Evolutionary conservation across 768 basidiomycete genomes (phyloP), one percentile per base, ranked within the genome.

Genomic region (Suillus tomentosus): DNA sequence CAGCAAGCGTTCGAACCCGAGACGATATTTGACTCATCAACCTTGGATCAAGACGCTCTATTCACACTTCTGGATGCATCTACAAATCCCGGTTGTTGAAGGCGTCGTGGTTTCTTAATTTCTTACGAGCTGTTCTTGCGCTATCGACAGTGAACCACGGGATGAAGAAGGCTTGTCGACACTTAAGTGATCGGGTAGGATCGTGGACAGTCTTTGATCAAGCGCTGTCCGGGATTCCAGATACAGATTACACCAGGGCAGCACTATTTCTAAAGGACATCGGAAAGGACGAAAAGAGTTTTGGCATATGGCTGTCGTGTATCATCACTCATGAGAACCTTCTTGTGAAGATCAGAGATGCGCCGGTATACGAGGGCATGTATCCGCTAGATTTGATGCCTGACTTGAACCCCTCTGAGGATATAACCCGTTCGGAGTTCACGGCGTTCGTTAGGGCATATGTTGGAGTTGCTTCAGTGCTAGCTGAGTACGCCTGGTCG

Each of bases 401-500:
- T 0, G 73, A 82, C 24, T 78, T 84, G 64, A 78, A 64, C 67
- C 67, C 57, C 63, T 56, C 50, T 27, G 45, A 63, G 14, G 27
- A 67, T 2, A 70, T 75, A 47, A 76, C 83, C 4, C 85, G 87
- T 70, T 80, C 80, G 34, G 86, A 87, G 54, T 90, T 92, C 66
- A 73, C 91, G 19, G 76, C 80, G 0, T 88, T 91, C 65, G 78
- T 90, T 11, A 82, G 88, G 64, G 88, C 88, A 0, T 86, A 84
- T 65, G 76, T 92, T 55, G 92, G 92, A 1, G 81, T 92, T 9
- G 81, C 87, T 3, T 80, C 82, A 59, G 85, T 91, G 15, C 75
- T 94, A 14, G 86, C 86, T 2, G 88, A 89, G 40, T 88, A 88
- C 70, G 88, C 90, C 3, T 94, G 91, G 89, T 85, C 91, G 14